Percentiles rank a stretch among this genome's conserved stretches.
phyloP scores from a whole-genome alignment of 2,329 filamentous ascomycete species.

The Fusarium goolgardi region DNA sequence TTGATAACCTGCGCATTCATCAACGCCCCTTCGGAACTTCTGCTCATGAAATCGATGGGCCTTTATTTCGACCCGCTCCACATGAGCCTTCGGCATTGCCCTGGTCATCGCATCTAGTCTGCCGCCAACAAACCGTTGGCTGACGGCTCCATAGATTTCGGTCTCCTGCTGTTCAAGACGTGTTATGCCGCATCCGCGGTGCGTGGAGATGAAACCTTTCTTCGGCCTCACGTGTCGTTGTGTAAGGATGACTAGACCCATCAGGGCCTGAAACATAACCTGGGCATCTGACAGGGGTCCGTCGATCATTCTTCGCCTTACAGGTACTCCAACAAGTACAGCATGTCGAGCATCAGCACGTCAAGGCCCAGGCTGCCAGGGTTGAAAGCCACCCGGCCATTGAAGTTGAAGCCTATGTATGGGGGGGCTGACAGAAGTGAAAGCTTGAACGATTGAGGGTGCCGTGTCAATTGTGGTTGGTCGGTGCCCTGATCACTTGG shows the following conservation, averaged over 20 bases:
- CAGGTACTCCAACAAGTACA: constrained; percentile 19
- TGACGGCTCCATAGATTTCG: constrained; percentile 28
- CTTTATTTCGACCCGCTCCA: constrained; percentile 36
- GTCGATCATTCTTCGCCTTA: constrained; percentile 39
- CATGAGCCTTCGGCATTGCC: constrained; percentile 31
- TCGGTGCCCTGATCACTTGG: constrained; percentile 34
- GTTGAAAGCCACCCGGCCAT: constrained; percentile 39
- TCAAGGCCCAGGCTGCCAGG: constrained; percentile 37
- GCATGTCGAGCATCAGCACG: constrained; percentile 29
- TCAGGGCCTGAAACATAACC: constrained; percentile 44
- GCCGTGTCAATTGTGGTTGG: constrained; percentile 37
- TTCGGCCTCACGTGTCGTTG: constrained; percentile 46
- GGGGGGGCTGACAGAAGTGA: constrained; percentile 35
- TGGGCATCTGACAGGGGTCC: constrained; percentile 38
- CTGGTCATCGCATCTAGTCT: constrained; percentile 27
- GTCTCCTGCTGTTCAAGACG: constrained; percentile 33
- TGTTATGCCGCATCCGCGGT: constrained; percentile 45
- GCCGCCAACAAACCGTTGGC: constrained; percentile 29
- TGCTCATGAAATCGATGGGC: constrained; percentile 37
- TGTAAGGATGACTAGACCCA: constrained; percentile 37
- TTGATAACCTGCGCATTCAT: constrained; percentile 36
- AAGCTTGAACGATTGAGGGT: constrained; percentile 39
- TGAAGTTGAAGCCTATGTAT: constrained; percentile 38
- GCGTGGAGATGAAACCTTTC: constrained; percentile 46
- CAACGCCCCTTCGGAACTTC: constrained; percentile 38